phyloP scores from a whole-genome alignment of 345 rosid genomes.

The Dimocarpus longan region DNA sequence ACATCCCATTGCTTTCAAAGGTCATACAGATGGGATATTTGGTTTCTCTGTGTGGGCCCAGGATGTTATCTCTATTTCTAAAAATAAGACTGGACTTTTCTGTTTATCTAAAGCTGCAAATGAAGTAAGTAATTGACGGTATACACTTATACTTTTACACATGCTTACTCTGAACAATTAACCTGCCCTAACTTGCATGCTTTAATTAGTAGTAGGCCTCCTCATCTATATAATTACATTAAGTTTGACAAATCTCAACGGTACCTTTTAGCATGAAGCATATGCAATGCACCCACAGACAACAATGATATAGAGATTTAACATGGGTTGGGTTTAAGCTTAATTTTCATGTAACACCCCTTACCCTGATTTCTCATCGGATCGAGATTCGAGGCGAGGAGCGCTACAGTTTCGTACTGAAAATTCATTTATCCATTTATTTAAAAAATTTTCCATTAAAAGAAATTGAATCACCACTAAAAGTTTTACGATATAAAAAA shows the following conservation, averaged over 20 bases:
- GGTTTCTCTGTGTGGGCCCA: slow-evolving; percentile 85
- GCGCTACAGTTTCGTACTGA: no score
- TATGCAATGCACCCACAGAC: not conserved
- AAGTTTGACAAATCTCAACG: not conserved
- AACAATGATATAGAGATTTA: not conserved
- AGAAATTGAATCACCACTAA: no score
- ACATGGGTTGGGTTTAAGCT: not conserved
- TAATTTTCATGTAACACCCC: no score
- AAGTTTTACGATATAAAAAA: no score
- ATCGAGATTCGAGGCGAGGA: no score
- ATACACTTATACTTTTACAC: slow-evolving; percentile 1
- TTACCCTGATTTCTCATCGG: no score
- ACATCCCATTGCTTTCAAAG: slow-evolving; percentile 57
- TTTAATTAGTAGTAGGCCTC: not conserved
- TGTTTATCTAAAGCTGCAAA: slow-evolving; percentile 57
- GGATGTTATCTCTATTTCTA: slow-evolving; percentile 82
- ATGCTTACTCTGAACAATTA: not conserved
- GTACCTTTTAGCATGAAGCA: not conserved
- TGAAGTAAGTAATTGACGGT: slow-evolving; percentile 53
- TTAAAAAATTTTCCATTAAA: no score
- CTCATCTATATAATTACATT: not conserved
- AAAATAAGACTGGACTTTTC: slow-evolving; percentile 79
- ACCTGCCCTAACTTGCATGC: not conserved
- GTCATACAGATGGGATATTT: slow-evolving; percentile 76
- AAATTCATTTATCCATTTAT: no score